Conservation (phyloP, 2,329 filamentous ascomycete genomes). For the Fusarium tricinctum region DNA sequence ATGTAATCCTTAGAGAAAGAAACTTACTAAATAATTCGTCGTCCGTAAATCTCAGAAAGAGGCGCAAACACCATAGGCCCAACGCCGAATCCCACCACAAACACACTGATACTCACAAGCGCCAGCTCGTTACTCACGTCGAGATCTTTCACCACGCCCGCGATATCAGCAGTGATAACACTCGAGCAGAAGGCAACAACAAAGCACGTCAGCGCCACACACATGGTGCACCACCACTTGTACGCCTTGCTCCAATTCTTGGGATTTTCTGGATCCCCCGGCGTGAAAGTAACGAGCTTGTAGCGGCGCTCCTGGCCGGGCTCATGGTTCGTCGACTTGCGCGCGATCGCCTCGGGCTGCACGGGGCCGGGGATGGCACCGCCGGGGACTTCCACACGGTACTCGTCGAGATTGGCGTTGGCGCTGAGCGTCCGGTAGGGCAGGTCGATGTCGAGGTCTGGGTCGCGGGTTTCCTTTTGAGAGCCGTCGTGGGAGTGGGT, state of each 20-base stretch:
- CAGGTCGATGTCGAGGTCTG: conserved; percentile 67
- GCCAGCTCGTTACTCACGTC: conserved; percentile 79
- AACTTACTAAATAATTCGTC: conserved; percentile 76
- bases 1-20: not conserved
- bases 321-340: conserved; percentile 31
- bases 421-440: conserved; percentile 75
- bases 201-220: conserved; percentile 82
- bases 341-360: conserved; percentile 46
- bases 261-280: conserved; percentile 81
- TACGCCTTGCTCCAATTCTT: conserved; percentile 86
- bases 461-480: conserved; percentile 57
- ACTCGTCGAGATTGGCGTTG: conserved; percentile 75
- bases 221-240: conserved; percentile 90
- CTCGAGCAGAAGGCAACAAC: conserved; percentile 79
- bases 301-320: conserved; percentile 53
- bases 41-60: conserved; percentile 80
- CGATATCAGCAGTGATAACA: conserved; percentile 83
- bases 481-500: conserved; percentile 22
- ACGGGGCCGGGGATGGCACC: conserved; percentile 71
- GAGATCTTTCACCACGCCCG: conserved; percentile 74
- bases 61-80: conserved; percentile 87
- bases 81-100: conserved; percentile 85
- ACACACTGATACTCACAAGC: conserved; percentile 79
- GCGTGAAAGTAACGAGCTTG: conserved; percentile 74
- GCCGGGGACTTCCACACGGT: conserved; percentile 70